Conservation (phyloP, 2,329 filamentous ascomycete genomes). For the Daldinia sp. region DNA sequence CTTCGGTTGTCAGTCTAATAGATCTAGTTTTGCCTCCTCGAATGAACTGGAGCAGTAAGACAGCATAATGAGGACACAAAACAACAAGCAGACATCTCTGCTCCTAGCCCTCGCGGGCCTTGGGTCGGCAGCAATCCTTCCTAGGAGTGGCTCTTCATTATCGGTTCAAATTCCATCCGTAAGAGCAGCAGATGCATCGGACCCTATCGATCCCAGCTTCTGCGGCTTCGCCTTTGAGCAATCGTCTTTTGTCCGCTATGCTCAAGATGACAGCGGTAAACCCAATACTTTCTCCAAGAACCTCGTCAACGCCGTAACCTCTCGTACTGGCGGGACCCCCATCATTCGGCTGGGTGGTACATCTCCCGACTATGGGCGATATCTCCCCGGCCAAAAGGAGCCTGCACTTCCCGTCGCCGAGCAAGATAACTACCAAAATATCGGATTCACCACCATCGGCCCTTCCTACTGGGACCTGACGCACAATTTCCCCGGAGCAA, state of each 20-base stretch:
- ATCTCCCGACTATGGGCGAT: conserved; percentile 49
- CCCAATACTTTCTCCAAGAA: conserved; percentile 48
- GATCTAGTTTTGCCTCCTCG: neutral
- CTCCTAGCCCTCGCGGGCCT: conserved; percentile 31
- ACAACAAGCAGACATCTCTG: conserved; percentile 12
- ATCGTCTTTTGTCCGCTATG: conserved; percentile 48
- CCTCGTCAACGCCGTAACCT: conserved; percentile 47
- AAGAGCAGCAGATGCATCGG: conserved; percentile 32
- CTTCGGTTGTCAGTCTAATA: neutral
- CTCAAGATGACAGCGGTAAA: conserved; percentile 45
- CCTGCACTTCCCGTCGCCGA: conserved; percentile 47
- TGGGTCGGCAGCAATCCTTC: conserved; percentile 31
- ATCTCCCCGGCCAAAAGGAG: conserved; percentile 45
- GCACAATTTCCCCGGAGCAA: conserved; percentile 45
- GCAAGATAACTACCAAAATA: conserved; percentile 47
- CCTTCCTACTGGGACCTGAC: conserved; percentile 48
- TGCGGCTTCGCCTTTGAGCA: conserved; percentile 48
- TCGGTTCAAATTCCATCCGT: conserved; percentile 32
- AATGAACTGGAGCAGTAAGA: neutral
- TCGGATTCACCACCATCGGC: conserved; percentile 48
- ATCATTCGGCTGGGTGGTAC: conserved; percentile 50
- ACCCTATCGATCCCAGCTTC: conserved; percentile 42
- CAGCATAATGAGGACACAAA: conserved; percentile 27
- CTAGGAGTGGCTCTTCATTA: conserved; percentile 22
- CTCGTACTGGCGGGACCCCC: conserved; percentile 47